A percentile compares a stretch with the other conserved stretches of the same genome.
These are phyloP conservation scores for Candida boidinii DNA, from an alignment of 805 yeast genomes.

Conservation along the genomic window DNA sequence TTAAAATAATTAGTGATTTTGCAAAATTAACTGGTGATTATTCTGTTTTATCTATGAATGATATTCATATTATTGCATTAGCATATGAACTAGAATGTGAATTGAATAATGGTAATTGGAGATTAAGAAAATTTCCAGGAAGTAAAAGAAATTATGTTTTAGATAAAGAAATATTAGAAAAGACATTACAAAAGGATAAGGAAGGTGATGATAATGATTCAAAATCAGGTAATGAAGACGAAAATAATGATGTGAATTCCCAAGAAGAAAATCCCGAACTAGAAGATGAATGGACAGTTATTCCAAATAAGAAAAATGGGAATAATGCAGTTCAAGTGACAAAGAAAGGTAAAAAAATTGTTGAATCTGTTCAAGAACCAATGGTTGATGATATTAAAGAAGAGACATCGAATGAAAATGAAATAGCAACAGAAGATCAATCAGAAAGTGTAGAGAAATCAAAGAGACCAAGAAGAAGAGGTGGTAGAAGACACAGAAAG, in stretches of 20 bases:
- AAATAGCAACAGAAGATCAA: conserved; percentile 4
- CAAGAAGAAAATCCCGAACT: too few relatives aligned
- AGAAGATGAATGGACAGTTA: conserved; percentile 7
- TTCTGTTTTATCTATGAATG: conserved; percentile 80
- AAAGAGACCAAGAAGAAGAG: conserved; percentile 48
- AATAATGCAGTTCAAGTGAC: neutral
- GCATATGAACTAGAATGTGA: conserved; percentile 82
- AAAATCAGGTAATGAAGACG: conserved; percentile 3
- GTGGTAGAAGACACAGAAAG: conserved; percentile 57
- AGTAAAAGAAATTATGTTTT: conserved; percentile 28
- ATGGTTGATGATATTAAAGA: conserved; percentile 13
- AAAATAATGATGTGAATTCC: conserved; percentile 3
- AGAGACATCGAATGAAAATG: conserved; percentile 1
- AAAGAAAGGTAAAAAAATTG: conserved; percentile 36
- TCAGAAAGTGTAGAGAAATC: conserved; percentile 9
- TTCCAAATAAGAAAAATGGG: neutral
- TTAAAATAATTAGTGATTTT: conserved; percentile 63
- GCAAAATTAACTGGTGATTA: conserved; percentile 89
- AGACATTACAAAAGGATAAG: conserved; percentile 3
- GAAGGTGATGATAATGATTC: conserved; percentile 5
- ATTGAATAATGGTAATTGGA: conserved; percentile 56
- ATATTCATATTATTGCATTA: conserved; percentile 86
- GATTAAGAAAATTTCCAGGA: conserved; percentile 69
- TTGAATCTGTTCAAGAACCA: conserved; percentile 32
- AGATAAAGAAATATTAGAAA: conserved; percentile 18